Conservation (phyloP, 306 rosid genomes). For the Gleditsia sinensis region DNA sequence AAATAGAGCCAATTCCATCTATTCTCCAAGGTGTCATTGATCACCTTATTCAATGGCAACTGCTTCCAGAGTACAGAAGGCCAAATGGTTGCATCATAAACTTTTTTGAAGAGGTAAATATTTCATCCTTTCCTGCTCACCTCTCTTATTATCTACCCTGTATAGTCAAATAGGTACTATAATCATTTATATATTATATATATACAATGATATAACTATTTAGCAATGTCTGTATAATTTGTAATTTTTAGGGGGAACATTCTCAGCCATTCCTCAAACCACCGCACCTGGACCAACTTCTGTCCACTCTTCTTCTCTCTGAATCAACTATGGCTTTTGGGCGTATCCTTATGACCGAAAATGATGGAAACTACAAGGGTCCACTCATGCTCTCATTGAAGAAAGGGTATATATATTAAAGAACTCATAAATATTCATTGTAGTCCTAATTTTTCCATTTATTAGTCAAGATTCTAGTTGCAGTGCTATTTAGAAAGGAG, state of each 20-base stretch:
- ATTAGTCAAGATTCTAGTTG: constrained; percentile 40
- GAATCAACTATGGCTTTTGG: constrained; percentile 97
- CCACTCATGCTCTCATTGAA: constrained; percentile 84
- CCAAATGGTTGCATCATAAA: constrained; percentile 94
- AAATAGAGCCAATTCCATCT: constrained; percentile 86
- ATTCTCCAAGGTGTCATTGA: constrained; percentile 81
- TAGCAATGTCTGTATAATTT: neutral
- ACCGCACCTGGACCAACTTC: constrained; percentile 97
- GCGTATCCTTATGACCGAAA: constrained; percentile 78
- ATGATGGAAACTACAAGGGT: constrained; percentile 95
- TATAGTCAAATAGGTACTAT: constrained; percentile 29
- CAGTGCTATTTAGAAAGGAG: constrained; percentile 47
- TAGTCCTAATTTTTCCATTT: constrained; percentile 37
- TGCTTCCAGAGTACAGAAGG: constrained; percentile 92
- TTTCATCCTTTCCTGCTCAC: constrained; percentile 35
- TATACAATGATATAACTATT: constrained; percentile 28
- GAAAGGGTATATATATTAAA: constrained; percentile 68
- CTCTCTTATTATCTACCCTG: constrained; percentile 36
- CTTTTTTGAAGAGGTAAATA: constrained; percentile 92
- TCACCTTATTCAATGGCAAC: constrained; percentile 92
- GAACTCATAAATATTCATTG: constrained; percentile 36
- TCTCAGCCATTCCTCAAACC: constrained; percentile 99
- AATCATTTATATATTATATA: constrained; percentile 29
- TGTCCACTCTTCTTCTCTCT: constrained; percentile 83
- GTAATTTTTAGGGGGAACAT: constrained; percentile 70